phyloP scores from a whole-genome alignment of 1,139 yeast genomes.

The Wickerhamomyces sp. region DNA sequence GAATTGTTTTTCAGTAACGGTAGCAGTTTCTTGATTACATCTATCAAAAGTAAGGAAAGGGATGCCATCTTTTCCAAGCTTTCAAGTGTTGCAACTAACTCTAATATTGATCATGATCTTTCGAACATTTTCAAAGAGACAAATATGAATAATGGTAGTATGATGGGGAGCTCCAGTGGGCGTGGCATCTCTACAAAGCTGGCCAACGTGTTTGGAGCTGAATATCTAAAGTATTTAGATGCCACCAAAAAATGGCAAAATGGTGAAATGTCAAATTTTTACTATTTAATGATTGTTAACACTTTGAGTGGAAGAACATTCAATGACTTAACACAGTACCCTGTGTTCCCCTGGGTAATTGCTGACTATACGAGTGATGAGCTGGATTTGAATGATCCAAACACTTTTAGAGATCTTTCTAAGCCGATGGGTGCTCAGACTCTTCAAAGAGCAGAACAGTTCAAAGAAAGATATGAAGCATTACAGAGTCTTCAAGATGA shows the following conservation, averaged over 20 bases:
- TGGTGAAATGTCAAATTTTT: conserved; percentile 78
- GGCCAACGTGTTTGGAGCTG: conserved; percentile 36
- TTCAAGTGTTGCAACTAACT: conserved; percentile 40
- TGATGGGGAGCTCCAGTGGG: conserved; percentile 17
- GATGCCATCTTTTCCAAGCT: conserved; percentile 51
- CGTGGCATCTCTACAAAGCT: conserved; percentile 33
- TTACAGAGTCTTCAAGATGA: conserved; percentile 50
- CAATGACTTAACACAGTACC: conserved; percentile 84
- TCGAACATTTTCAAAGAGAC: conserved; percentile 47
- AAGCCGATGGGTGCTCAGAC: conserved; percentile 92
- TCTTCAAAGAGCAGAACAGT: conserved; percentile 50
- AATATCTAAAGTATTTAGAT: conserved; percentile 33
- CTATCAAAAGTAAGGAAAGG: conserved; percentile 46
- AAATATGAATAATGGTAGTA: conserved; percentile 26
- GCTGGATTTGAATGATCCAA: conserved; percentile 57
- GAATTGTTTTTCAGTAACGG: conserved; percentile 76
- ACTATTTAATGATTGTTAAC: conserved; percentile 71
- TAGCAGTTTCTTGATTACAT: conserved; percentile 58
- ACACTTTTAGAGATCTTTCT: conserved; percentile 64
- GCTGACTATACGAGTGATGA: conserved; percentile 69
- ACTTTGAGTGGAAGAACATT: conserved; percentile 84
- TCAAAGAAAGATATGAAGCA: conserved; percentile 67
- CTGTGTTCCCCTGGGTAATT: conserved; percentile 87
- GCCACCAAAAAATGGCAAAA: conserved; percentile 68
- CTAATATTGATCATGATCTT: conserved; percentile 45